Evolutionary conservation across 345 rosid genomes (phyloP), one percentile per base, ranked within the genome.

Genomic region (Euphorbia peplus): DNA sequence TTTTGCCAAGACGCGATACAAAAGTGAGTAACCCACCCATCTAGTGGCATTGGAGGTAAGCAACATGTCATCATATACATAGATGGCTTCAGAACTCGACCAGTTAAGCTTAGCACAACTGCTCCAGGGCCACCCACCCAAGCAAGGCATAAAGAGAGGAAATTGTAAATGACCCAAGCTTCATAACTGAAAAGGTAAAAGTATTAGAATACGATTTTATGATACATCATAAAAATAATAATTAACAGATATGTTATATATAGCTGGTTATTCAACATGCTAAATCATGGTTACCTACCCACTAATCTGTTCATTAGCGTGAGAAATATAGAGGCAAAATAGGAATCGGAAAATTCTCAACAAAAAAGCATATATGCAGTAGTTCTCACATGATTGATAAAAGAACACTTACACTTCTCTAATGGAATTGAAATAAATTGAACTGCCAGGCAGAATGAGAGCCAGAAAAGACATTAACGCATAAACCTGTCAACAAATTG

Each of bases 121-220:
- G 96, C 86, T 66, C 97, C 98, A 64, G 98, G 97, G 32, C 98
- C 97, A 71, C 98, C 98, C 82, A 93, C 98, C 98, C 98, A 93
- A 15, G 93, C 97, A 73, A 93, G 85, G 83, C 97, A 93, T 65
- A 93, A 72, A 24, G 97, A 90, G 41, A 93, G 78, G 82, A 93
- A 93, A 75, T 93, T 93, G 59, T 93, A 93, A 50, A 93, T 93
- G 77, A 93, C 98, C 98, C 98, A 93, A 63, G 98, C 98, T 83
- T 93, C 98, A 69, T 93, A 93, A 60, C 97, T 93, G 93, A 71
- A 79, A 83, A 44, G 57, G 57, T 24, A 4, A 48, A 52, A 73
- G 22, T 46, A 63, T 69, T 63, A 60, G 51, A 42, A 50, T 18
- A 12, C 44, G 4, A 52, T 39, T 51, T 37, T 35, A 48, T 16